These are phyloP conservation scores for Stereocaulon alpinum DNA, from an alignment of 495 filamentous ascomycete species.

Conservation along the genomic window DNA sequence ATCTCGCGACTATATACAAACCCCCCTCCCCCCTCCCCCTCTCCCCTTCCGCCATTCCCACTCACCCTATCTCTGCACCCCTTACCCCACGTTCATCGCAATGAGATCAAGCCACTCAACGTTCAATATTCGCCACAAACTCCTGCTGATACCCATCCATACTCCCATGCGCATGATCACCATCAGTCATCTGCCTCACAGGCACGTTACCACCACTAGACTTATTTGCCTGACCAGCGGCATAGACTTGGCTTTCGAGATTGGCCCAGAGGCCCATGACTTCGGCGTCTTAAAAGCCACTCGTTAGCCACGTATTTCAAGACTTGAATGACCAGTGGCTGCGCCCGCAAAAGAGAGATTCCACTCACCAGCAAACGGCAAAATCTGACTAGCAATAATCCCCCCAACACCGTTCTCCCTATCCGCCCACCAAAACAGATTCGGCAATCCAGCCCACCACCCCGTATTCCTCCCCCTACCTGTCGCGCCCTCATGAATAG, in stretches of 20 bases:
- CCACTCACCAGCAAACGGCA: constrained; percentile 39
- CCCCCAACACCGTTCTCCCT: constrained; percentile 48
- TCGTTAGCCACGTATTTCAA: not conserved
- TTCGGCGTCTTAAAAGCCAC: constrained; percentile 31
- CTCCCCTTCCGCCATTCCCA: too few species aligned
- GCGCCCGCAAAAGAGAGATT: too few species aligned
- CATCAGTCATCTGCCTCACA: not conserved
- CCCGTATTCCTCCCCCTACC: constrained; percentile 40
- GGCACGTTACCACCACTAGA: not conserved
- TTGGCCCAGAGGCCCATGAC: constrained; percentile 33
- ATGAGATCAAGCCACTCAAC: too few species aligned
- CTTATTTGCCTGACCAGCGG: not conserved
- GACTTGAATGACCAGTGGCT: not conserved
- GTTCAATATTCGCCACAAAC: constrained; percentile 3
- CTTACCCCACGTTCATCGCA: too few species aligned
- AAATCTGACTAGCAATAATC: constrained; percentile 46
- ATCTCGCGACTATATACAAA: too few species aligned
- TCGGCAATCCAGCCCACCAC: constrained; percentile 50
- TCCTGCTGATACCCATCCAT: constrained; percentile 6
- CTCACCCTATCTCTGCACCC: too few species aligned
- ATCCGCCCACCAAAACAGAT: constrained; percentile 54
- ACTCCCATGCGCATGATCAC: not conserved
- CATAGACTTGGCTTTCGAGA: constrained; percentile 32
- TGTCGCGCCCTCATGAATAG: constrained; percentile 30
- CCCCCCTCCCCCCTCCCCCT: too few species aligned